Conservation (phyloP, 768 basidiomycete genomes). For the Mycena capillaripes region DNA sequence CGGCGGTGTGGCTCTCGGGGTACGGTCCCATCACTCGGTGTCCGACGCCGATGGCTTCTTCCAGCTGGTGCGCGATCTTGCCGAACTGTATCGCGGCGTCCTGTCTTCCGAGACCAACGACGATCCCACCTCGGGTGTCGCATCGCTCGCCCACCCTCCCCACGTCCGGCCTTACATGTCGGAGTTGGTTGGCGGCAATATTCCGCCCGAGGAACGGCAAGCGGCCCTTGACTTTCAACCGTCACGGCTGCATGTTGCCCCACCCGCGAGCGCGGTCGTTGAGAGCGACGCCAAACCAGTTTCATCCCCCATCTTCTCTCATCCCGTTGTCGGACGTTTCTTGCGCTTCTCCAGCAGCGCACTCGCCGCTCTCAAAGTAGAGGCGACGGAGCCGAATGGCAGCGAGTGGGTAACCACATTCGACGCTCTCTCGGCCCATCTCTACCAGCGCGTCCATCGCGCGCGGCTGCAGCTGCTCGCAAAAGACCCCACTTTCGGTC, state of each 20-base stretch:
- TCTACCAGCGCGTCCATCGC: slow-evolving; percentile 34
- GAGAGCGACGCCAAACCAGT: background rate
- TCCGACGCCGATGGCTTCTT: slow-evolving; percentile 38
- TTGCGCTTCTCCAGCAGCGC: slow-evolving; percentile 34
- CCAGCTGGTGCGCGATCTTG: slow-evolving; percentile 34
- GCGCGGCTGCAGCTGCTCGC: slow-evolving; percentile 28
- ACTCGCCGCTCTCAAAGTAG: slow-evolving; percentile 19
- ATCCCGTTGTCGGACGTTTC: slow-evolving; percentile 27
- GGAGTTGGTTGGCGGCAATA: slow-evolving; percentile 8
- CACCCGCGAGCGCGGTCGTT: background rate
- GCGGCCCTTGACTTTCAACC: slow-evolving; percentile 26
- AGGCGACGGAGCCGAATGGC: slow-evolving; percentile 33
- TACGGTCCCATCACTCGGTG: slow-evolving; percentile 27
- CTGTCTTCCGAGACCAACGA: background rate
- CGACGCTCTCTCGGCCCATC: slow-evolving; percentile 35
- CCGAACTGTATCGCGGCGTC: slow-evolving; percentile 36
- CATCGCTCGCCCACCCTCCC: slow-evolving; percentile 22
- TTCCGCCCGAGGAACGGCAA: slow-evolving; percentile 17
- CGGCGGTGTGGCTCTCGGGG: slow-evolving; percentile 35
- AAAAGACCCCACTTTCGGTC: slow-evolving; percentile 23
- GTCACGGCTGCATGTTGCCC: background rate
- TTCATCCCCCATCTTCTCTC: background rate
- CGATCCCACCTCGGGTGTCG: background rate
- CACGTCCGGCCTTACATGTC: slow-evolving; percentile 33
- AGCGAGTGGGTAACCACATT: slow-evolving; percentile 35